Base-by-base conservation (phyloP, 768 basidiomycete genomes). In the Hypholoma sublateritium region DNA sequence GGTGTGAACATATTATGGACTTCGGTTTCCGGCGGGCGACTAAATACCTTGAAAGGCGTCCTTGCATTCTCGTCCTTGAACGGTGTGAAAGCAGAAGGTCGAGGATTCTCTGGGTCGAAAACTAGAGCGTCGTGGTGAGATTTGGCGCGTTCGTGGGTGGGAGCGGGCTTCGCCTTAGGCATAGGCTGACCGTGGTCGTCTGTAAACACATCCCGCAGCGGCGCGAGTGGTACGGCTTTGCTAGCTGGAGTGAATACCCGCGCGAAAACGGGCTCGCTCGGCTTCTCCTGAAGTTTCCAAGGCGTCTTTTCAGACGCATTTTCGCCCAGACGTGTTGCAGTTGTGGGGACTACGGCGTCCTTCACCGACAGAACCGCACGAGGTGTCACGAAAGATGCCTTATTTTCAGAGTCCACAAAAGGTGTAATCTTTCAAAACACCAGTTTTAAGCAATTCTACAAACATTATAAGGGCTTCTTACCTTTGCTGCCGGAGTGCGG, bases 31-130 rank as follows among this genome's bases (percentile, higher is more conserved):
- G 85, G 85, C n/a, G 88, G 89, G 14, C 87, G 81, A 56, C 84
- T 88, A 70, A 92, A 92, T 17, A 92, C 89, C 59, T 88, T 76
- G 77, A 77, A 82, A 3, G 82, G 79, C 7, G 80, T 79, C 51
- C 71, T 71, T n/a, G 70, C 70, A 58, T 73, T 77, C 53, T 79
- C 77, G 37, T 79, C 78, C 24, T 73, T 68, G 56, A 77, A 75
- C 0, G 77, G 74, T 6, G 70, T 71, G 62, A 79, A 79, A 6
- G 72, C 59, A 8, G 72, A 65, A 21, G 68, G 61, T 3, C 60
- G 44, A 9, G 37, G 28, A 24, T 68, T 69, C 6, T 66, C 65
- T 9, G 62, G 43, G 13, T 57, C 59, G 21, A 65, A 53, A 5
- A 62, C 60, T 8, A 68, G 47, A 22, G 67, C 47, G 42, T 75